These are phyloP conservation scores for Leptographium wingfieldii DNA, from an alignment of 2,329 filamentous ascomycete genomes.

Conservation along the genomic window DNA sequence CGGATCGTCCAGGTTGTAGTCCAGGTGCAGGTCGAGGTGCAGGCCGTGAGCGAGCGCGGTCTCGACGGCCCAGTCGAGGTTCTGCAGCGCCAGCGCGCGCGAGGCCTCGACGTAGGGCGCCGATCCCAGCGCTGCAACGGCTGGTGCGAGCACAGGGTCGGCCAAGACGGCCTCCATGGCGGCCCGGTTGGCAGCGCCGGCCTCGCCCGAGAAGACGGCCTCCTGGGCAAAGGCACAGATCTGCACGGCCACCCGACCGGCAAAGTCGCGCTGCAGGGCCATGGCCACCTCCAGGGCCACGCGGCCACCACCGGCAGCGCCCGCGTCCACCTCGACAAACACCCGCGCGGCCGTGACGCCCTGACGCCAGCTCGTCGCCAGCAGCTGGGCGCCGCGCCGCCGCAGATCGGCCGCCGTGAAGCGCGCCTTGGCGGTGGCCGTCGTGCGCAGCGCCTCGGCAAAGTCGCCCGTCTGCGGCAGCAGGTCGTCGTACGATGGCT, in stretches of 20 bases:
- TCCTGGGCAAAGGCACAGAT: constrained; percentile 62
- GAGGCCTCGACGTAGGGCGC: constrained; percentile 57
- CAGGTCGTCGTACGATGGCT: constrained; percentile 39
- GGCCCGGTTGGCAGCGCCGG: constrained; percentile 36
- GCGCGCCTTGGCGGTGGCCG: constrained; percentile 42
- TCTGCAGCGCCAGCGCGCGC: constrained; percentile 32
- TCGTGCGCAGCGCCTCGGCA: constrained; percentile 45
- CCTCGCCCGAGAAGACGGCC: constrained; percentile 36
- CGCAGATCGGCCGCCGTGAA: constrained; percentile 53
- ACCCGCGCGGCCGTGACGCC: constrained; percentile 59
- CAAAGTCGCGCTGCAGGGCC: constrained; percentile 41
- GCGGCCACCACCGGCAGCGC: constrained; percentile 28
- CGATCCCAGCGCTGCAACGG: constrained; percentile 49
- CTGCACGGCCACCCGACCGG: constrained; percentile 44
- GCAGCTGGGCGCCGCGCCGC: constrained; percentile 48
- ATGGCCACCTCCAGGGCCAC: constrained; percentile 37
- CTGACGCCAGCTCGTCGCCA: constrained; percentile 49
- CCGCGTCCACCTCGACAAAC: constrained; percentile 58
- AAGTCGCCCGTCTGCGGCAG: constrained; percentile 50
- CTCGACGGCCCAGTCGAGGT: constrained; percentile 51
- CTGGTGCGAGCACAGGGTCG: constrained; percentile 6
- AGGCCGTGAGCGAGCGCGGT: constrained; percentile 35
- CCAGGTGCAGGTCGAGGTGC: constrained; percentile 59
- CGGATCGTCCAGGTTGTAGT: constrained; percentile 47
- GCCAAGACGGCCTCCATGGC: constrained; percentile 26